phyloP scores from a whole-genome alignment of 345 rosid species.

The Lepidium africanum region DNA sequence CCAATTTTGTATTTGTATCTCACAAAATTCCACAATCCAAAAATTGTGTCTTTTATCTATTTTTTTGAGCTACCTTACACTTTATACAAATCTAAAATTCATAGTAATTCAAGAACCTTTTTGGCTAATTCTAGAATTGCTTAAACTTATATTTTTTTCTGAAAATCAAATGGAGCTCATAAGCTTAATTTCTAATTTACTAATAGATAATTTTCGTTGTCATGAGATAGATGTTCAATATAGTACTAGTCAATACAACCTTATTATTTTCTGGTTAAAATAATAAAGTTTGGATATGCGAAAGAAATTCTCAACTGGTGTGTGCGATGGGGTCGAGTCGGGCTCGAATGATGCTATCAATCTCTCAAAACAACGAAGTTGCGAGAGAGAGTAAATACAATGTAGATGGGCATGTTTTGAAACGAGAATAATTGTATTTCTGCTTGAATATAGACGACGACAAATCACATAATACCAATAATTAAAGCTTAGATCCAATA shows the following conservation, averaged over 20 bases:
- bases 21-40: too few relatives aligned
- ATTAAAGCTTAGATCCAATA: neutral
- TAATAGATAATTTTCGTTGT: neutral
- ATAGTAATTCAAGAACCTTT: neutral
- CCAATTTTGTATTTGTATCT: neutral
- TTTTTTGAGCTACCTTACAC: neutral
- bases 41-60: neutral
- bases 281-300: neutral
- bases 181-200: too few relatives aligned
- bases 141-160: neutral
- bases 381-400: neutral
- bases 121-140: neutral
- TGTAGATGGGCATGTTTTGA: neutral
- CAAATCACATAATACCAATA: neutral
- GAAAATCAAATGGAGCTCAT: neutral
- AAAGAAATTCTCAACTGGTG: neutral
- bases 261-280: neutral
- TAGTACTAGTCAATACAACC: neutral
- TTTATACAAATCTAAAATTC: neutral
- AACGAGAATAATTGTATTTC: neutral
- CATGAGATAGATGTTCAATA: neutral
- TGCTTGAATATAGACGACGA: neutral
- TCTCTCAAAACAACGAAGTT: neutral
- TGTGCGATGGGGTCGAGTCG: neutral
- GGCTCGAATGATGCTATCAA: neutral